Conservation (phyloP, 768 basidiomycete genomes). For the Pleurotus sapidus region DNA sequence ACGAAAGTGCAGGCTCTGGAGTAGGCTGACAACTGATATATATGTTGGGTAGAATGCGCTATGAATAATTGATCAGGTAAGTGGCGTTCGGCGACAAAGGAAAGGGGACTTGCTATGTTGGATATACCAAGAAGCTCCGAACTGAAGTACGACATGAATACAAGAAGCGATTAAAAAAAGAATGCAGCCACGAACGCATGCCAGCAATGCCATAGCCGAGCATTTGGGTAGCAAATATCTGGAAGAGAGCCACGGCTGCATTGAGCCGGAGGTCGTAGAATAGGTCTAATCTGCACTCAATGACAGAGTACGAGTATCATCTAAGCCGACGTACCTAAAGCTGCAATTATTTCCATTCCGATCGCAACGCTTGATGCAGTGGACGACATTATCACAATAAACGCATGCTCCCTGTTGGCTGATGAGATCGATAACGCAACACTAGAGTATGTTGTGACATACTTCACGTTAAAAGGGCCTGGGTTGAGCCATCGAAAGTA, state of each 20-base stretch:
- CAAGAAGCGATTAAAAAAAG: background rate
- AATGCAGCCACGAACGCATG: slow-evolving; percentile 17
- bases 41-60: slow-evolving; percentile 50
- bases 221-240: slow-evolving; percentile 49
- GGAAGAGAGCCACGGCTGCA: slow-evolving; percentile 50
- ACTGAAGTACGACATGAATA: slow-evolving; percentile 22
- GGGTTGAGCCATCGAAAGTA: slow-evolving; percentile 49
- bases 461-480: slow-evolving; percentile 59
- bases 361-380: slow-evolving; percentile 49
- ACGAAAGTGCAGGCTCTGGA: slow-evolving; percentile 52
- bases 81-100: background rate
- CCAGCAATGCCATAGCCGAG: slow-evolving; percentile 37
- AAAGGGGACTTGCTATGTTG: slow-evolving; percentile 36
- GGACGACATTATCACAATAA: slow-evolving; percentile 53
- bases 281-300: slow-evolving; percentile 33
- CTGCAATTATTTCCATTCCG: slow-evolving; percentile 53
- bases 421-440: background rate
- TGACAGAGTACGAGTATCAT: background rate
- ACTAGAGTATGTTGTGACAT: background rate
- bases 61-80: slow-evolving; percentile 3
- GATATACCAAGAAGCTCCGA: slow-evolving; percentile 47
- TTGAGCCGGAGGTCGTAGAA: slow-evolving; percentile 50
- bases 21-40: slow-evolving; percentile 48
- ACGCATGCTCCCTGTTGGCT: slow-evolving; percentile 40
- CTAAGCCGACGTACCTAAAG: slow-evolving; percentile 29